These are phyloP conservation scores for Lophiotrema nucula DNA, from an alignment of 495 filamentous ascomycete genomes.

Conservation along the genomic window DNA sequence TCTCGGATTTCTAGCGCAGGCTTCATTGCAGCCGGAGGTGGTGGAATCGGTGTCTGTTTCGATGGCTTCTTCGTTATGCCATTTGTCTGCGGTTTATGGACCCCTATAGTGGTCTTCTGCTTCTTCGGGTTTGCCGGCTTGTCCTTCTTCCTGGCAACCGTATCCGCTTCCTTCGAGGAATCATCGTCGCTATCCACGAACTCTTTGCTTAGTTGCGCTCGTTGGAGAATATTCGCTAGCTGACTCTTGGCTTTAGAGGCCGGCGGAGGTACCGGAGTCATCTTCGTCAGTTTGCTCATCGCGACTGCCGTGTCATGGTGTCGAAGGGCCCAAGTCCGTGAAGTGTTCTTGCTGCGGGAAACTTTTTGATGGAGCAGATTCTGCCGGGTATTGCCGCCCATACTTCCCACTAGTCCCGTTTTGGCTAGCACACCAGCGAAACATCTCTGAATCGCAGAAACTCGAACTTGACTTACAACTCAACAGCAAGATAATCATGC, in stretches of 20 bases:
- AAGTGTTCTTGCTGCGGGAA: conserved; percentile 5
- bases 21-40: conserved; percentile 1
- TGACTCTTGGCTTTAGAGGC: neutral
- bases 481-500: conserved; percentile 5
- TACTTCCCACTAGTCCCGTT: too few relatives aligned
- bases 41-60: neutral
- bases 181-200: conserved; percentile 25
- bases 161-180: conserved; percentile 4
- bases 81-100: conserved; percentile 19
- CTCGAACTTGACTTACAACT: neutral
- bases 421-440: too few relatives aligned
- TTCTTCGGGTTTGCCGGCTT: conserved; percentile 5
- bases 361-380: conserved; percentile 21
- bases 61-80: conserved; percentile 11
- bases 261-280: conserved; percentile 15
- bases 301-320: conserved; percentile 7
- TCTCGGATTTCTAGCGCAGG: neutral
- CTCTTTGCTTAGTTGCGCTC: conserved; percentile 22
- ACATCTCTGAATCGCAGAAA: too few relatives aligned
- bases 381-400: conserved; percentile 10
- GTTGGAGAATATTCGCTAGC: neutral
- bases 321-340: neutral
- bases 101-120: conserved; percentile 1
- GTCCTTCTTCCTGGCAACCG: conserved; percentile 2
- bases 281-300: conserved; percentile 23